Base-by-base conservation (phyloP, 2,329 filamentous ascomycete genomes). In the Stagonosporopsis tanaceti region DNA sequence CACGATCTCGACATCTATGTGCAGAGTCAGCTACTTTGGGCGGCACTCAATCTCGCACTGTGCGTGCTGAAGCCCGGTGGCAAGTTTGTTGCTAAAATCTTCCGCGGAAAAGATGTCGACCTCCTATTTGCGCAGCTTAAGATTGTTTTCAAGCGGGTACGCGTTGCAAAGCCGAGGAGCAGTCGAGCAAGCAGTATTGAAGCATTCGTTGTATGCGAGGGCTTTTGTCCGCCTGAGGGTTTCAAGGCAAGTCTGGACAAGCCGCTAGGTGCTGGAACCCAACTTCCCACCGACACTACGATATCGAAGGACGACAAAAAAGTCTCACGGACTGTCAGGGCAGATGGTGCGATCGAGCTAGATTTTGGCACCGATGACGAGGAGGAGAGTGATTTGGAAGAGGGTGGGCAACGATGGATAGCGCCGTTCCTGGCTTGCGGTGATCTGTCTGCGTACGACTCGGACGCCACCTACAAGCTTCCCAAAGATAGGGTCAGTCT, bases 1-100 rank as follows among this genome's bases (percentile, higher is more conserved):
- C 95, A 99, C 76, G 95, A 99, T 75, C 86, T 99, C 34, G 95
- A 99, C 77, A 98, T 98, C 66, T 99, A 99, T 78, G 91, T 99
- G 17, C 95, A 99, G 78, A 93, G 91, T 8, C 95, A 98, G 78
- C 85, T 99, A 8, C 88, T 99, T 47, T 97, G 96, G 77, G 92
- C 94, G 0, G 95, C 95, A 0, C 85, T 99, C 20, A 97, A 97
- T 75, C 86, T 99, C 2, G 93, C 95, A 0, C 86, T 97, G 12
- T 96, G 94, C 73, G 93, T 99, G 12, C 85, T 99, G 22, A 90
- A 91, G 58, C 93, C 93, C 0, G 95, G 95, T 40, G 95, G 95
- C 61, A 96, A 92, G 71, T 99, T 99, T 68, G 94, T 99, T 7
- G 95, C 95, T 58, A 99, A 99, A 81, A 97, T 99, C 60, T 99